A percentile compares a stretch with the other conserved stretches of the same genome.
Conservation (phyloP, 495 filamentous ascomycete genomes). For the Tuber indicum region DNA sequence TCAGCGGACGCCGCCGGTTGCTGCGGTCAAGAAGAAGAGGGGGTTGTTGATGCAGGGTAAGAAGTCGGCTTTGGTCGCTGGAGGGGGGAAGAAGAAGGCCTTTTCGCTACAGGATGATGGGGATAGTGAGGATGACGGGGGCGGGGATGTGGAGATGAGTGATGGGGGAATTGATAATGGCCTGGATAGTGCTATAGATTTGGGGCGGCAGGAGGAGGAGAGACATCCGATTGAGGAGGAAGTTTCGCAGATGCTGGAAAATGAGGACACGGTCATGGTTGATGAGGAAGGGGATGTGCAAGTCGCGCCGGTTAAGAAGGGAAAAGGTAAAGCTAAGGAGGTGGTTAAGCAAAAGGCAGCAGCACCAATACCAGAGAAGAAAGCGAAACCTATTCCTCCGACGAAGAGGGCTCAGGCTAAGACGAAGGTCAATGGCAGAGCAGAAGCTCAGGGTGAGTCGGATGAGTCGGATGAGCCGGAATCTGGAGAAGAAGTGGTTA, state of each 20-base stretch:
- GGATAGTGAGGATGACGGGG: slow-evolving; percentile 38
- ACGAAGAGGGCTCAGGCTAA: slow-evolving; percentile 14
- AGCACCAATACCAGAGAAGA: slow-evolving; percentile 35
- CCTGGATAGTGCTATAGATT: slow-evolving; percentile 6
- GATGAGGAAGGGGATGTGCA: slow-evolving; percentile 39
- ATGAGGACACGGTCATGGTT: slow-evolving; percentile 43
- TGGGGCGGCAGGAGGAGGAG: slow-evolving; percentile 11
- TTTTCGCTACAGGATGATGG: slow-evolving; percentile 22
- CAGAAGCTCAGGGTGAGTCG: neutral
- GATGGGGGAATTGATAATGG: slow-evolving; percentile 29
- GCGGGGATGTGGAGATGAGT: slow-evolving; percentile 28
- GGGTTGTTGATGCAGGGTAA: slow-evolving; percentile 27
- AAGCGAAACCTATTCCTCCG: slow-evolving; percentile 34
- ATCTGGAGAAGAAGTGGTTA: slow-evolving; percentile 7
- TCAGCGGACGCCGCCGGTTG: slow-evolving; percentile 14
- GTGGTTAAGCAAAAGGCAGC: slow-evolving; percentile 3
- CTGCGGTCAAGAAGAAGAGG: slow-evolving; percentile 23
- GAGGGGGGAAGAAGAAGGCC: slow-evolving; percentile 23
- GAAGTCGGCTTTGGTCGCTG: slow-evolving; percentile 4
- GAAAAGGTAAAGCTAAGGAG: slow-evolving; percentile 6
- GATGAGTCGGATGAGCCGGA: neutral
- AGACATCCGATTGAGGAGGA: slow-evolving; percentile 22
- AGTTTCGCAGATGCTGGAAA: slow-evolving; percentile 19
- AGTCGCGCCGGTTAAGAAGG: slow-evolving; percentile 11
- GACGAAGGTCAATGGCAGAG: neutral